phyloP scores from a whole-genome alignment of 2,329 filamentous ascomycete species.

The Claviceps sp. region DNA sequence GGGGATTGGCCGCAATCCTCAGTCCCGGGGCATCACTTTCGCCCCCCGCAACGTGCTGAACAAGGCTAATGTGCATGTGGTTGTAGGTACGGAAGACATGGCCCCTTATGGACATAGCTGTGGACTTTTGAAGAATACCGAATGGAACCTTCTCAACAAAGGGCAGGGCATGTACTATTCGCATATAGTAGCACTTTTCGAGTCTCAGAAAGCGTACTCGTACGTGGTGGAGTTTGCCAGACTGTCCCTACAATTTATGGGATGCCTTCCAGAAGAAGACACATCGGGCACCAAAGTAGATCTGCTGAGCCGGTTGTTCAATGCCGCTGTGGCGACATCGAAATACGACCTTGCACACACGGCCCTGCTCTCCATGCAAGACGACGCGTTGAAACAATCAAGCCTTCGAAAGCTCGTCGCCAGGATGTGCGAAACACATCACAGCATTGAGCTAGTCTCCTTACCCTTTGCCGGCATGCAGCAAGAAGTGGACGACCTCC shows the following conservation, averaged over 20 bases:
- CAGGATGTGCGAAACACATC: slow-evolving; percentile 54
- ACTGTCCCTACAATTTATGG: slow-evolving; percentile 54
- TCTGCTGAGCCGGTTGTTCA: slow-evolving; percentile 73
- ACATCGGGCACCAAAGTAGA: slow-evolving; percentile 43
- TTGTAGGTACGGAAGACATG: slow-evolving; percentile 31
- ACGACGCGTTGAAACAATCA: slow-evolving; percentile 57
- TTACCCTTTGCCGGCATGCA: slow-evolving; percentile 70
- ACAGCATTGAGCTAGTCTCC: slow-evolving; percentile 53
- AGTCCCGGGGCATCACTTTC: not conserved
- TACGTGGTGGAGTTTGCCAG: slow-evolving; percentile 76
- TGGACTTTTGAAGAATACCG: slow-evolving; percentile 61
- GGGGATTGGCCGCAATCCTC: no score
- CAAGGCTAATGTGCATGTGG: not conserved
- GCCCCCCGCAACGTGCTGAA: not conserved
- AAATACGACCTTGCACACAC: slow-evolving; percentile 76
- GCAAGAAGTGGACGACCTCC: slow-evolving; percentile 64
- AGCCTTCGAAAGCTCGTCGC: slow-evolving; percentile 58
- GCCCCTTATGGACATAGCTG: slow-evolving; percentile 41
- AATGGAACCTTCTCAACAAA: slow-evolving; percentile 54
- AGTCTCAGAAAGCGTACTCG: slow-evolving; percentile 61
- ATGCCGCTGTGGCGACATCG: slow-evolving; percentile 62
- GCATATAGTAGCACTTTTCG: slow-evolving; percentile 73
- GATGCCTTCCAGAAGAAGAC: slow-evolving; percentile 11
- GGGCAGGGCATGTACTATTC: slow-evolving; percentile 76
- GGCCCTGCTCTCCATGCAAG: slow-evolving; percentile 59